Base-by-base conservation (phyloP, 2,329 filamentous ascomycete species). In the Fusarium phyllophilum region DNA sequence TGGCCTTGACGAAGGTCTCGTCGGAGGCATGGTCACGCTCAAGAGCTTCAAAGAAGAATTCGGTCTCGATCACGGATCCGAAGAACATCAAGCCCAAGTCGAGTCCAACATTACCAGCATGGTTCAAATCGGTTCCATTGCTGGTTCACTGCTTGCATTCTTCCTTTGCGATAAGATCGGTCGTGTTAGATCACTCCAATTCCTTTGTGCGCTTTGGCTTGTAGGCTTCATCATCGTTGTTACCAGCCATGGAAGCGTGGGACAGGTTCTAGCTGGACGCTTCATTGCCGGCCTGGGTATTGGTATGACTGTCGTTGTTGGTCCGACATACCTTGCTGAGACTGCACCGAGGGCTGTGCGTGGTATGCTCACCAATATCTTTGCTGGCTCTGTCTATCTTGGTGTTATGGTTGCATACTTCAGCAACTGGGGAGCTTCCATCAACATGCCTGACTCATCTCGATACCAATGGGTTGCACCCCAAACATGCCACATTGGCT, bases 91-190 rank as follows among this genome's bases (percentile, higher is more conserved):
- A 74, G 89, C 90, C 52, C 89, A 90, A 77, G 89, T 90, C 79
- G 88, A 90, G 79, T 88, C 86, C 66, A 93, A 93, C 78, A 90
- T 93, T 60, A 90, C 90, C 1, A 87, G 89, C 31, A 93, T 93
- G 91, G 91, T 93, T 0, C 91, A 93, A 78, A 88, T 93, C 74
- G 91, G 91, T 22, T 90, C 87, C 15, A 90, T 93, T 31, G 88
- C 85, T 6, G 91, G 91, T 24, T 90, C 76, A 84, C 89, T 72
- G 84, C 86, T 42, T 85, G 88, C 48, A 0, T 90, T 90, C 0
- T 45, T 69, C 57, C 49, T 69, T 0, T 69, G 66, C 49, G 66
- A 69, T 9, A 69, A 68, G 44, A 63, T 69, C 0, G 66, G 66
- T 6, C 66, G 66, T 51, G 66, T 69, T 8, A 22, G 66, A 6